A percentile compares a stretch with the other conserved stretches of the same genome.
Evolutionary conservation across 2,329 filamentous ascomycete genomes (phyloP).

Genomic region (Paracorniculantispora psalliotae): DNA sequence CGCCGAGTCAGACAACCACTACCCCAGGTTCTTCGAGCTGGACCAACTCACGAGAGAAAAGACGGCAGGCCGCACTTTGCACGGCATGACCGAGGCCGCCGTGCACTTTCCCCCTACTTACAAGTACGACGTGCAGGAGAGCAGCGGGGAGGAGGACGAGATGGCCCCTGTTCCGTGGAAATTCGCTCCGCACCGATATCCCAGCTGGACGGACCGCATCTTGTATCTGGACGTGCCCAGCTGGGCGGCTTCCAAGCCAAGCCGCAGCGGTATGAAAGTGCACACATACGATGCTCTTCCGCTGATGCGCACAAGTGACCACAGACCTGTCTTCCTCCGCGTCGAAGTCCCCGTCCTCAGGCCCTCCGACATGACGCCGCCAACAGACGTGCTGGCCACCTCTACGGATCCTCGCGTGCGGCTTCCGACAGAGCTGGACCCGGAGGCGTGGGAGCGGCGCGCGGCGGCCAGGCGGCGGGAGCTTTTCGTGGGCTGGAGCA

Average conservation of each 20-base stretch:
- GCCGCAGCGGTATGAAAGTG: constrained; percentile 40
- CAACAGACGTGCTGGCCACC: constrained; percentile 20
- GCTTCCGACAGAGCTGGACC: constrained; percentile 49
- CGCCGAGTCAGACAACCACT: constrained; percentile 56
- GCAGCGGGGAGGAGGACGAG: constrained; percentile 26
- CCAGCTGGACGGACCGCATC: constrained; percentile 90
- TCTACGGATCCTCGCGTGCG: constrained; percentile 38
- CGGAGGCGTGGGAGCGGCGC: constrained; percentile 50
- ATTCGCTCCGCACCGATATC: constrained; percentile 80
- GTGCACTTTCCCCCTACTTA: constrained; percentile 88
- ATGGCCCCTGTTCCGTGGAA: constrained; percentile 50
- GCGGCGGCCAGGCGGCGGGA: constrained; percentile 42
- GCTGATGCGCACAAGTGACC: constrained; percentile 77
- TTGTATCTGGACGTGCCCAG: constrained; percentile 64
- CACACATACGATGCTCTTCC: constrained; percentile 70
- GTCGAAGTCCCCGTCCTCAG: constrained; percentile 58
- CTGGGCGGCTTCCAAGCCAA: constrained; percentile 37
- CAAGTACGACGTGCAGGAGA: constrained; percentile 62
- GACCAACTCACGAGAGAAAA: constrained; percentile 80
- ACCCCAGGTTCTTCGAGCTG: constrained; percentile 58
- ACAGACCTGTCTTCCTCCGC: constrained; percentile 75
- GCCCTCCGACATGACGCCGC: constrained; percentile 34
- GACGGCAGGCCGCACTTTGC: constrained; percentile 63
- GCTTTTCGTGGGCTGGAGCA: constrained; percentile 47
- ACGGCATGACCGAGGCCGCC: constrained; percentile 69